Evolutionary conservation across 2,329 filamentous ascomycete species (phyloP), one percentile per base, ranked within the genome.

Genomic region (Colletotrichum orchidophilum): DNA sequence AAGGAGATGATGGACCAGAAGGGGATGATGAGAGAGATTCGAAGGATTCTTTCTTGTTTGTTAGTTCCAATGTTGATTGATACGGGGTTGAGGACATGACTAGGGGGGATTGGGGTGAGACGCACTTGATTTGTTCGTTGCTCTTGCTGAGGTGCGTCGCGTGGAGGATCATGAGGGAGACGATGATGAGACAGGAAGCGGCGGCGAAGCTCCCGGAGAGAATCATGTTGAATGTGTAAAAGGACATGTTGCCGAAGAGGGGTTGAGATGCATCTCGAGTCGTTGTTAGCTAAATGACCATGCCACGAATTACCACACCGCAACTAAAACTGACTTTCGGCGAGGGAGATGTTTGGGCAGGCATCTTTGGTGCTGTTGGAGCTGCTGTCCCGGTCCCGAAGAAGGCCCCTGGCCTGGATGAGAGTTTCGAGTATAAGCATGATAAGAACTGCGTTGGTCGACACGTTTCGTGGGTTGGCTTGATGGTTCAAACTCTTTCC

Each of bases 141-240:
- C 82, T 82, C 31, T 81, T 81, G 75, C 81, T 83, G 12, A 83
- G 75, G 33, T 81, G 81, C 4, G 78, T 82, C 4, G 80, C 80
- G 66, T 83, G 82, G 35, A 75, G 75, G 15, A 74, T 67, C 75
- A 83, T 81, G 33, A 82, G 70, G 12, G 66, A 39, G 24, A 80
- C 74, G 5, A 79, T 77, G 42, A 77, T 60, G 2, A 83, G 35
- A 18, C 73, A 78, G 0, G 78, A 76, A 13, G 82, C 74, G 9
- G 75, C 77, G 2, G 80, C 76, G 60, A 81, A 80, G 46, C 73
- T 74, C 4, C 81, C 81, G 0, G 81, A 81, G 13, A 83, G 70
- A 42, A 81, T 79, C 74, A 79, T 76, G 71, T 81, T 83, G 61
- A 83, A 77, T 26, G 65, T 64, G 46, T 73, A 61, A 11, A 74